Evolutionary conservation across 768 basidiomycete species (phyloP), one percentile per base, ranked within the genome.

Genomic region (Lentinula boryana): DNA sequence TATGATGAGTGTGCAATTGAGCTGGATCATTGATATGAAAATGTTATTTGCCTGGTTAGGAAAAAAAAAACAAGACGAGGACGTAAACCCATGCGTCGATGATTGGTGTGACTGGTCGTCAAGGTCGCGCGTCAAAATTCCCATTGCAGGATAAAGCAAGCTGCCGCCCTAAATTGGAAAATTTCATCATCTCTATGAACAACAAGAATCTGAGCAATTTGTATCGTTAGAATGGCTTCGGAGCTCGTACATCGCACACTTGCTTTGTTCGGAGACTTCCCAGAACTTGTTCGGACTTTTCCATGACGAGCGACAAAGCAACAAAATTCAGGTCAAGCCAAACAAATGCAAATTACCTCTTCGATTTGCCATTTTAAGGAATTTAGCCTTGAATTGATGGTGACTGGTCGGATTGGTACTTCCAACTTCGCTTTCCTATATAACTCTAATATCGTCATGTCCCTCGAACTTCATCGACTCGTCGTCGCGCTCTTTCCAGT

Each of bases 391-490:
- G 50, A 33, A 32, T 51, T 51, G 50, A 31, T 41, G n/a, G n/a
- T 16, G 18, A 16, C 33, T 32, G 40, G 23, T 27, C 12, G 38
- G 40, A 56, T 56, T 56, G 55, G 55, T 43, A 32, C 55, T 23
- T 9, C 12, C 4, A 23, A 15, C 7, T 27, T 41, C 12, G 40
- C 9, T 56, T 43, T 51, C 6, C 21, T 56, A 56, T 56, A 56
- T 41, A 56, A 56, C 36, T 38, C 40, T n/a, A 21, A 21, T 40
- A 18, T 35, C 38, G 16, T 16, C 9, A 40, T 58, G 44, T 23
- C 13, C 40, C 46, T 60, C 63, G n/a, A 64, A 56, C 61, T 61
- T 51, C 57, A 60, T 56, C 23, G 63, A 35, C 51, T 65, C 61
- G 41, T 60, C 63, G 41, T 68, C 63, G 56, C 62, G 65, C 21